Base-by-base conservation (phyloP, 495 filamentous ascomycete species). In the Hypoxylon intermedium region DNA sequence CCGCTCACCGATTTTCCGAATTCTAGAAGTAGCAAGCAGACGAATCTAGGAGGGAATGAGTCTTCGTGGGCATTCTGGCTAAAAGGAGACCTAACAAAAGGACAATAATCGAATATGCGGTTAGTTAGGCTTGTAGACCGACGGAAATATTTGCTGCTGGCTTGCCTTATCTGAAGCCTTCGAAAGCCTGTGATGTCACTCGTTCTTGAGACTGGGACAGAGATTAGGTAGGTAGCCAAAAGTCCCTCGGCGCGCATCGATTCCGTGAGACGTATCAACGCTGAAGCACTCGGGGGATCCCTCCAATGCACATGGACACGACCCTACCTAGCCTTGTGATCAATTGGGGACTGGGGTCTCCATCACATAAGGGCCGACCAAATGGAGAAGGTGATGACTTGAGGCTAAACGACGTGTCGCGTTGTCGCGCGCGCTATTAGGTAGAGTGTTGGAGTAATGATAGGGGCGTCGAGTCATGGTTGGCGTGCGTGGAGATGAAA, bases 1-100 rank as follows among this genome's bases (percentile, higher is more conserved):
- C 75, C 75, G 75, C 64, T 67, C 63, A 74, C 71, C 74, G 70
- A 77, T 75, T 74, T 75, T 75, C 73, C 73, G 74, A 71, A 74
- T 64, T 61, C 49, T 67, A 59, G 61, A 67, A 55, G 65, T 67
- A 57, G 53, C 53, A 67, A 23, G 53, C 55, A 62, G 31, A 67
- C 51, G 58, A 67, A 46, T 18, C 48, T 43, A 45, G 57, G 50
- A 49, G 44, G 46, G 23, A 44, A 47, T 26, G 46, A 63, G 11
- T 21, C 36, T 48, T 68, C 33, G 47, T 46, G 42, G n/a, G 51
- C 34, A 75, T 75, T 77, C 73, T 77, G 76, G 76, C 73, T 77
- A 77, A 79, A 79, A 63, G 75, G 57, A 67, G 74, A 77, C 77
- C 74, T 77, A 76, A 79, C 74, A 49, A 51, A 52, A 53, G 58